A percentile compares a stretch with the other conserved stretches of the same genome.
Conservation (phyloP, 2,329 filamentous ascomycete species). For the Xylaria sp. region DNA sequence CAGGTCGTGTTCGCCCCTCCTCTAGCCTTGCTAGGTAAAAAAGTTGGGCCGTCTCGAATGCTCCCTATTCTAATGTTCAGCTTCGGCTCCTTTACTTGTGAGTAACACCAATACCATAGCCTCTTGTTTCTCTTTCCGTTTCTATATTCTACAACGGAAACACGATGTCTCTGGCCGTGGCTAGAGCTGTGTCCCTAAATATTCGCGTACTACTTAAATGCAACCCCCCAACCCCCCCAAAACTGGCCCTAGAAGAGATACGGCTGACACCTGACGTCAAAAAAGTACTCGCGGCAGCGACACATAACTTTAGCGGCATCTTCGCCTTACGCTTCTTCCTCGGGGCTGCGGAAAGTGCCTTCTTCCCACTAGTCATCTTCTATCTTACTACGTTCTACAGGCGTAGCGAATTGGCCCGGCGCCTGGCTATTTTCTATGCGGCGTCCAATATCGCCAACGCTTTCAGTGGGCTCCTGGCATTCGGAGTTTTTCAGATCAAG, state of each 20-base stretch:
- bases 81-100: constrained; percentile 66
- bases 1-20: constrained; percentile 69
- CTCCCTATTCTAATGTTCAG: constrained; percentile 68
- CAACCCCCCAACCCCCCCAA: background rate
- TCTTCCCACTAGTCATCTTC: constrained; percentile 69
- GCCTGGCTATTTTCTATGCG: constrained; percentile 76
- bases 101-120: constrained; percentile 1
- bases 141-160: background rate
- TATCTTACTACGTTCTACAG: constrained; percentile 70
- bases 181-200: background rate
- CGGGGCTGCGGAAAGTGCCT: constrained; percentile 70
- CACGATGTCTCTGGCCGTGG: no score
- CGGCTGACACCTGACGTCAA: constrained; percentile 54
- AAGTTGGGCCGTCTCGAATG: constrained; percentile 66
- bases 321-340: constrained; percentile 73
- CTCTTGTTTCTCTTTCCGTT: background rate
- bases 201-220: background rate
- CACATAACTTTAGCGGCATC: constrained; percentile 66
- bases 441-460: constrained; percentile 73
- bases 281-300: constrained; percentile 57
- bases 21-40: constrained; percentile 70
- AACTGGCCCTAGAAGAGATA: constrained; percentile 57
- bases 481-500: constrained; percentile 55
- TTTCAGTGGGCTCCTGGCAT: constrained; percentile 55
- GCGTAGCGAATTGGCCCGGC: constrained; percentile 71